Base-by-base conservation (phyloP, 495 filamentous ascomycete genomes). In the Amorphotheca resinae region DNA sequence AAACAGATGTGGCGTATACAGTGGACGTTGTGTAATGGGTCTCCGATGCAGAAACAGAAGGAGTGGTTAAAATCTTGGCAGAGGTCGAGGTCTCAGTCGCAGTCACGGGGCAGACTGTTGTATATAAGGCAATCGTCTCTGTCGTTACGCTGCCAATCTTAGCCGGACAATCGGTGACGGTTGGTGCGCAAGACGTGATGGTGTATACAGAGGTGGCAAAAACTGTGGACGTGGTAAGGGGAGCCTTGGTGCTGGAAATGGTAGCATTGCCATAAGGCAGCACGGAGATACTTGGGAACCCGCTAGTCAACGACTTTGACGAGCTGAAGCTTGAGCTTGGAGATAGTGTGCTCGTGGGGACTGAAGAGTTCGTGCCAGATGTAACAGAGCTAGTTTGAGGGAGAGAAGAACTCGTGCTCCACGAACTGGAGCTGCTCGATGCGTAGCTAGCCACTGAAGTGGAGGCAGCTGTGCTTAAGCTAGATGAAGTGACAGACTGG, bases 201-300 rank as follows among this genome's bases (percentile, higher is more conserved):
- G 75, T 77, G 49, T 67, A 59, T 45, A 64, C 57, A 79, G 14
- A 63, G 62, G 59, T 69, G n/a, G n/a, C n/a, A n/a, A n/a, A 75
- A 20, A 76, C 58, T 14, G 73, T 77, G 6, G 63, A 67, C 22
- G 62, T 64, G 34, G 28, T 45, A 37, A 34, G 34, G 35, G 36
- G 18, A 35, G 16, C 14, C 18, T 6, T 8, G 18, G n/a, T 9
- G 25, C 9, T 21, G 15, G 16, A 26, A 36, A 15, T 3, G 33
- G 33, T 36, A 36, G 14, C 15, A 32, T 32, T 32, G 4, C 28
- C 28, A 32, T 32, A 32, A 11, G 28, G 28, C 11, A 14, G 28
- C 11, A 32, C 11, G 11, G 28, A 32, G 11, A 14, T 7, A 30
- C 7, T 12, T 30, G 26, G 26, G 12, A 12, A n/a, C n/a, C n/a